A percentile compares a stretch with the other conserved stretches of the same genome.
Evolutionary conservation across 1,284 basidiomycete species (phyloP).

Genomic region (Sphaerobolus stellatus): DNA sequence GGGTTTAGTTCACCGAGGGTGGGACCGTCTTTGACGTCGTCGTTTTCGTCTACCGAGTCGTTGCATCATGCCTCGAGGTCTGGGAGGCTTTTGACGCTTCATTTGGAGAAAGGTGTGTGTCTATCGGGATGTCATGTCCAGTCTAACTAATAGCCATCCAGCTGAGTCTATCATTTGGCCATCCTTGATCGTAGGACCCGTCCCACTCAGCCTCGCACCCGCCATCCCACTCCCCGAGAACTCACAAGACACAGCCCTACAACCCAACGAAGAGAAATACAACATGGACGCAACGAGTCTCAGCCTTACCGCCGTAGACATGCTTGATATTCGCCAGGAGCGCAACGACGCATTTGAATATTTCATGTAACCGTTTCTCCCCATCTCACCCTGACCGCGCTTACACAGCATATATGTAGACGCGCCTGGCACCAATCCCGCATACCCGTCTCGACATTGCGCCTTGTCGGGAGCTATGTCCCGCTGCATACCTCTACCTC

Average conservation of each 20-base stretch:
- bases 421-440: slow-evolving; percentile 78
- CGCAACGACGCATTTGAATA: slow-evolving; percentile 76
- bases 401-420: slow-evolving; percentile 36
- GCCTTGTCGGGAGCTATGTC: slow-evolving; percentile 67
- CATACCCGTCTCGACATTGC: slow-evolving; percentile 69
- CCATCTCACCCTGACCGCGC: slow-evolving; percentile 8
- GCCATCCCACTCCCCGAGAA: slow-evolving; percentile 47
- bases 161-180: slow-evolving; percentile 78
- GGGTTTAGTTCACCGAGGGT: slow-evolving; percentile 18
- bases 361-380: slow-evolving; percentile 56
- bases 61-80: slow-evolving; percentile 50
- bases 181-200: slow-evolving; percentile 69
- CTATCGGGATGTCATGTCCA: neutral
- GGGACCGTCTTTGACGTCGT: slow-evolving; percentile 53
- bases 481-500: slow-evolving; percentile 44
- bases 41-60: slow-evolving; percentile 73
- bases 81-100: slow-evolving; percentile 66
- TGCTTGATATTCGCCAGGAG: slow-evolving; percentile 68
- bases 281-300: slow-evolving; percentile 83
- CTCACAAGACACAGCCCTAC: slow-evolving; percentile 38
- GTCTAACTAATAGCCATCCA: neutral
- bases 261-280: slow-evolving; percentile 59
- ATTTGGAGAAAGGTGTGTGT: slow-evolving; percentile 59
- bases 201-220: slow-evolving; percentile 58
- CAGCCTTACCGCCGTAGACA: slow-evolving; percentile 63